Percentiles rank a stretch among this genome's conserved stretches.
Evolutionary conservation across 768 basidiomycete species (phyloP).

Genomic region (Auriscalpium orientale): DNA sequence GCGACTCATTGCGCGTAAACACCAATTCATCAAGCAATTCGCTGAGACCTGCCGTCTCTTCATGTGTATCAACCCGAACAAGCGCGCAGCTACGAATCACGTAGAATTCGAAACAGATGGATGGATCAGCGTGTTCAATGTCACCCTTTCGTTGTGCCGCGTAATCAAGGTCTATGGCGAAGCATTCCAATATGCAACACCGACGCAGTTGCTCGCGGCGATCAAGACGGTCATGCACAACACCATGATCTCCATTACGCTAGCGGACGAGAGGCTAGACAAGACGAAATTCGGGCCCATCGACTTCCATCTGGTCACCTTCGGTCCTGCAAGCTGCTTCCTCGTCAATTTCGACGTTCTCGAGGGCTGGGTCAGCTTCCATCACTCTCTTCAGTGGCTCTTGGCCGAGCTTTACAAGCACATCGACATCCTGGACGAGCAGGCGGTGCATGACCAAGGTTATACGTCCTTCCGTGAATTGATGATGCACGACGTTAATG

Average conservation of each 20-base stretch:
- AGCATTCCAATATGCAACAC: constrained; percentile 55
- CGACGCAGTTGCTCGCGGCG: constrained; percentile 54
- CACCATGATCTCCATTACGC: constrained; percentile 63
- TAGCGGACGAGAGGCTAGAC: constrained; percentile 64
- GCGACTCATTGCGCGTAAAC: constrained; percentile 62
- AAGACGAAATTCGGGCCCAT: constrained; percentile 54
- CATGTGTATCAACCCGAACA: constrained; percentile 89
- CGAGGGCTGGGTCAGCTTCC: constrained; percentile 84
- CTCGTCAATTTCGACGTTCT: constrained; percentile 73
- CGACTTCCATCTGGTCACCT: constrained; percentile 56
- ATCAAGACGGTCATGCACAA: constrained; percentile 64
- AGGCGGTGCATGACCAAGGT: constrained; percentile 43
- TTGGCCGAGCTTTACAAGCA: constrained; percentile 86
- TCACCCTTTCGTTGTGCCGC: constrained; percentile 83
- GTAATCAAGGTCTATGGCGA: constrained; percentile 88
- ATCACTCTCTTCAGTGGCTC: constrained; percentile 88
- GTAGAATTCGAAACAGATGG: constrained; percentile 96
- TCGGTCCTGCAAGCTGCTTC: constrained; percentile 51
- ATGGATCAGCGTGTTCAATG: constrained; percentile 95
- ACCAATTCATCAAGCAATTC: constrained; percentile 62
- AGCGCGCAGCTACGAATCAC: constrained; percentile 72
- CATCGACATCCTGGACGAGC: constrained; percentile 56
- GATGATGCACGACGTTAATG: constrained; percentile 52
- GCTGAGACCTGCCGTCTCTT: constrained; percentile 79
- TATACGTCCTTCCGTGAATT: constrained; percentile 51